Evolutionary conservation across 352 stramenopile genomes (phyloP).

Genomic region (Pythium insidiosum): DNA sequence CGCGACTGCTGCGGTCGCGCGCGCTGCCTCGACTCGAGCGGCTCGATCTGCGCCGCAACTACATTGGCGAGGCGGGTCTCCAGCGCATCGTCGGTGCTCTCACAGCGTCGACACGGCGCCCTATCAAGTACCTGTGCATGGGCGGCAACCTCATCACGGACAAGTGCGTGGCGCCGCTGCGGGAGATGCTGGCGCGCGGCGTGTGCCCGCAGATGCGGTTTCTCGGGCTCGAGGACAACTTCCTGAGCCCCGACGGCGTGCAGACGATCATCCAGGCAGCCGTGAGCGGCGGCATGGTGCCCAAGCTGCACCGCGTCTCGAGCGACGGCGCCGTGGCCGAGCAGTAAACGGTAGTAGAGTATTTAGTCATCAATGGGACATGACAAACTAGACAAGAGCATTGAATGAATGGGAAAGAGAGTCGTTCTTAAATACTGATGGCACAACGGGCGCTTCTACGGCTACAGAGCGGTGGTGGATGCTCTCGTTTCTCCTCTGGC

Average conservation of each 20-base stretch:
- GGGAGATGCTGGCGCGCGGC: constrained; percentile 23
- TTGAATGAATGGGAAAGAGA: background rate
- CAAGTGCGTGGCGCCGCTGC: constrained; percentile 50
- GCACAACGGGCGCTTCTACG: too few relatives aligned
- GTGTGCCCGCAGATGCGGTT: constrained; percentile 48
- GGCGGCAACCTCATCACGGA: constrained; percentile 78
- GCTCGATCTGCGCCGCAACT: constrained; percentile 62
- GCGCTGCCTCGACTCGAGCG: constrained; percentile 28
- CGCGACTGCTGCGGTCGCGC: constrained; percentile 25
- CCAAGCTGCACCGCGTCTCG: constrained; percentile 39
- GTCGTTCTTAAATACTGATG: too few relatives aligned
- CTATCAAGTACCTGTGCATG: constrained; percentile 61
- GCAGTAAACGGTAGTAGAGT: background rate
- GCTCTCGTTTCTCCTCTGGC: too few relatives aligned
- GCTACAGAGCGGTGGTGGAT: too few relatives aligned
- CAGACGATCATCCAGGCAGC: constrained; percentile 56
- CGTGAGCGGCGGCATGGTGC: constrained; percentile 27
- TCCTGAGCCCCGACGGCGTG: constrained; percentile 52
- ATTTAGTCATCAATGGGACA: background rate
- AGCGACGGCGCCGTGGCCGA: constrained; percentile 21
- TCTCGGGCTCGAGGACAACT: constrained; percentile 77
- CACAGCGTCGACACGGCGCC: background rate
- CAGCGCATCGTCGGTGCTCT: constrained; percentile 29
- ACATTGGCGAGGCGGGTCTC: constrained; percentile 57
- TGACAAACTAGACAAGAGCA: background rate